Conservation (phyloP, 345 rosid species). For the Turnera subulata region DNA sequence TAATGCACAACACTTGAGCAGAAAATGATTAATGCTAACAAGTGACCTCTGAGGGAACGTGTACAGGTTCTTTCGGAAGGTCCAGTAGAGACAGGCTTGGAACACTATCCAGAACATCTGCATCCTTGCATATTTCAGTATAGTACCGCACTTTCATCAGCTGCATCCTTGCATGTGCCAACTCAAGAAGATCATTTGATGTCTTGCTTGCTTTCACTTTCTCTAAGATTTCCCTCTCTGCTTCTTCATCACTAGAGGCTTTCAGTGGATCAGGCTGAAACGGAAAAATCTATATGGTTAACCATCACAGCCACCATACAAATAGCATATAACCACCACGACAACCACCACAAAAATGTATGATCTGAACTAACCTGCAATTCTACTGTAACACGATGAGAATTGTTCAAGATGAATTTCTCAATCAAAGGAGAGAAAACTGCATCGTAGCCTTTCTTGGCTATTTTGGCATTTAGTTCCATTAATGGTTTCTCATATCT, state of each 20-base stretch:
- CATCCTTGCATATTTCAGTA: no score
- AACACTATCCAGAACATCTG: constrained; percentile 76
- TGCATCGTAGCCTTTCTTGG: constrained; percentile 83
- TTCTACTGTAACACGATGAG: constrained; percentile 84
- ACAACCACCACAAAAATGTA: no score
- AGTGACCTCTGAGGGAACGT: constrained; percentile 72
- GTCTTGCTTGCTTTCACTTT: constrained; percentile 79
- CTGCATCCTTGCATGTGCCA: constrained; percentile 80
- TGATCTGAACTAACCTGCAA: constrained; percentile 69
- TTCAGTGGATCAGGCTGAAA: constrained; percentile 89
- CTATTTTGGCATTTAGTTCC: constrained; percentile 75
- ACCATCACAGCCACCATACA: constrained; percentile 9
- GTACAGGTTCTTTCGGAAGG: constrained; percentile 82
- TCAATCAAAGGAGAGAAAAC: constrained; percentile 91
- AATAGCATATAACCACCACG: no score
- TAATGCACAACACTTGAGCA: constrained; percentile 11
- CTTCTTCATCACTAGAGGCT: constrained; percentile 76
- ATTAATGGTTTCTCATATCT: constrained; percentile 81
- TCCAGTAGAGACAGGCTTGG: constrained; percentile 72
- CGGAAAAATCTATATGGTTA: constrained; percentile 16
- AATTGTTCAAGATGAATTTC: constrained; percentile 73
- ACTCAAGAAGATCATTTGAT: constrained; percentile 86
- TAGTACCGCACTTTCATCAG: no score
- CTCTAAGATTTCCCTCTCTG: constrained; percentile 64
- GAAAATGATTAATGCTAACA: constrained; percentile 8